Percentiles rank a stretch among this genome's conserved stretches.
Conservation (phyloP, 495 filamentous ascomycete genomes). For the Delitschia confertaspora region DNA sequence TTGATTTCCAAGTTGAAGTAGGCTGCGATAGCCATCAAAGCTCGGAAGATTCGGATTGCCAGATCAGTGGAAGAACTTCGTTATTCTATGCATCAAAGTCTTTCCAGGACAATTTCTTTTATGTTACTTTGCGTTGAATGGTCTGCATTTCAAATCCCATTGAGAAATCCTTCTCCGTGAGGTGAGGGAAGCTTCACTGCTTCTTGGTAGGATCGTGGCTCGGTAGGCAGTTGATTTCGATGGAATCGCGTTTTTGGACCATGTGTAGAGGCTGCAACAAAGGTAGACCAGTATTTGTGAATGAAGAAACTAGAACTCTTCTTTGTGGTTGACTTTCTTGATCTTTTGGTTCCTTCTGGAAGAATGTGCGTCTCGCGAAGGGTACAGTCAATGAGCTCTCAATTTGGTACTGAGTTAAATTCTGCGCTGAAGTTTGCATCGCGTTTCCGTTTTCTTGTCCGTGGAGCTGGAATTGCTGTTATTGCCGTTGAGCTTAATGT, state of each 20-base stretch:
- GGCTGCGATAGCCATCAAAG: slow-evolving; percentile 6
- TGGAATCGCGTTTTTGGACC: background rate
- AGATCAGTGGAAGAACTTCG: slow-evolving; percentile 19
- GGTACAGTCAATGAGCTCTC: no score
- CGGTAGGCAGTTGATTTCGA: background rate
- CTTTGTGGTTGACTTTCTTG: no score
- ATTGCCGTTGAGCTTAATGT: no score
- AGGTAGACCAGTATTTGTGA: no score
- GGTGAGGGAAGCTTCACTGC: slow-evolving; percentile 1
- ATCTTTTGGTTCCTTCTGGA: no score
- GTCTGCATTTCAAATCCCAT: background rate
- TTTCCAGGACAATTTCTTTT: slow-evolving; percentile 1
- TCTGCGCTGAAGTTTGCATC: no score
- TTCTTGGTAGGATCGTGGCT: background rate
- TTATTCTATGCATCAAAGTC: background rate
- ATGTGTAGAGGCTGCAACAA: no score
- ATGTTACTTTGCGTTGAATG: slow-evolving; percentile 2
- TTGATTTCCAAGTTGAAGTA: slow-evolving; percentile 1
- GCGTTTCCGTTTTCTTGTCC: no score
- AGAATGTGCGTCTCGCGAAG: no score
- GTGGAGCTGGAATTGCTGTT: no score
- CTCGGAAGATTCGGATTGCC: slow-evolving; percentile 12
- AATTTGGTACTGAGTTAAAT: no score
- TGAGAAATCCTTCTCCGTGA: background rate
- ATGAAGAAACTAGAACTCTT: no score